Percentiles rank a stretch among this genome's conserved stretches.
These are phyloP conservation scores for Flaveria floridana DNA, from an alignment of 140 eudicot species.

Conservation along the genomic window DNA sequence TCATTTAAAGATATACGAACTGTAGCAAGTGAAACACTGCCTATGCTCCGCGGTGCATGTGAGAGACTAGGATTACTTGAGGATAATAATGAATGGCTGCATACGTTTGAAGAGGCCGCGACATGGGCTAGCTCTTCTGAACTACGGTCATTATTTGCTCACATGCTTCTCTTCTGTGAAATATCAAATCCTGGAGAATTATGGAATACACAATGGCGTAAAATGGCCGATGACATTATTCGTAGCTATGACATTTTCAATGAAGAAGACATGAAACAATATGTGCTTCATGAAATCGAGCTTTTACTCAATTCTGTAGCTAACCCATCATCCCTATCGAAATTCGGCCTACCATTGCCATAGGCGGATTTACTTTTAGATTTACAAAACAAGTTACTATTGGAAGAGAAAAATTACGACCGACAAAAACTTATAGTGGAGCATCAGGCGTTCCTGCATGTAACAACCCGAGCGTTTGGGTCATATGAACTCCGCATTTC, in stretches of 20 bases:
- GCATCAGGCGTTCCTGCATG: too few species aligned
- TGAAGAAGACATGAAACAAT: neutral
- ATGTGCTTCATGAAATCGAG: neutral
- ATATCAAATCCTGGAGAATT: neutral
- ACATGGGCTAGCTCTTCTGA: neutral
- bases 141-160: neutral
- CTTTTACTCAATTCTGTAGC: neutral
- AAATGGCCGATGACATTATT: neutral
- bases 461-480: too few species aligned
- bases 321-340: neutral
- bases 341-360: neutral
- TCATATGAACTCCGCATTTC: too few species aligned
- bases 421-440: neutral
- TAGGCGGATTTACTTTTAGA: too few species aligned
- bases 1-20: slow-evolving; percentile 1
- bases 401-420: neutral
- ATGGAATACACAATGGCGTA: neutral
- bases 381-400: neutral
- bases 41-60: neutral
- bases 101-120: neutral
- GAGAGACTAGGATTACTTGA: neutral
- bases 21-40: too few species aligned
- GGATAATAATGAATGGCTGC: neutral
- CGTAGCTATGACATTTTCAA: neutral
- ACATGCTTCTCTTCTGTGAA: neutral